Evolutionary conservation across 192 early-diverging fungal species (phyloP), one percentile per base, ranked within the genome.

Genomic region (Cladochytrium replicatum): DNA sequence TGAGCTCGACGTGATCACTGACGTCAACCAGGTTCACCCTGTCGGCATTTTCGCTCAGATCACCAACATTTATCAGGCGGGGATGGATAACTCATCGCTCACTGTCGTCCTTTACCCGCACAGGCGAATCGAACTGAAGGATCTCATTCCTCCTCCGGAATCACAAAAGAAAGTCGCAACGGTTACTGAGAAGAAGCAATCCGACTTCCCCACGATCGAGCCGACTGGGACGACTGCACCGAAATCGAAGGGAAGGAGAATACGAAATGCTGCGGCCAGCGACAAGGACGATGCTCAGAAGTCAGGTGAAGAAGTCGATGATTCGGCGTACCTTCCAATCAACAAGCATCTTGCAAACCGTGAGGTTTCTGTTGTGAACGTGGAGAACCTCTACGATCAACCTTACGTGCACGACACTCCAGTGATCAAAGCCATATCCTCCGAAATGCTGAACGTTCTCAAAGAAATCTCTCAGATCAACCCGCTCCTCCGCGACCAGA

Each of bases 61-160:
- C 57, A 94, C 92, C 34, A 91, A 86, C 40, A 79, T 91, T 24
- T 96, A 91, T 54, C 55, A 66, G 30, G 52, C 74, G 1, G 72
- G 74, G 7, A 87, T 88, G 4, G 76, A 81, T 50, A 80, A 84
- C 52, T 46, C 46, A 22, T 50, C 61, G 11, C 67, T 99, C 26
- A 96, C 95, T 4, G 91, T 93, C 15, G 89, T 96, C n/a, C 70
- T 99, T 15, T 99, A 95, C 54, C 95, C 95, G 9, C 91, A 96
- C 67, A 80, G 93, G 23, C 72, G 95, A 32, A 87, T 98, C 32
- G 73, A 80, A 27, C 82, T 94, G 52, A 85, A 73, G 24, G 70
- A 75, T 39, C 59, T 91, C 28, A 31, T 88, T 24, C 74, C 67
- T 23, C 55, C 48, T 29, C 48, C 51, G 31, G 21, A 61, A 45